Evolutionary conservation across 805 yeast species (phyloP), one percentile per base, ranked within the genome.

Genomic region (Peterozyma toletana): DNA sequence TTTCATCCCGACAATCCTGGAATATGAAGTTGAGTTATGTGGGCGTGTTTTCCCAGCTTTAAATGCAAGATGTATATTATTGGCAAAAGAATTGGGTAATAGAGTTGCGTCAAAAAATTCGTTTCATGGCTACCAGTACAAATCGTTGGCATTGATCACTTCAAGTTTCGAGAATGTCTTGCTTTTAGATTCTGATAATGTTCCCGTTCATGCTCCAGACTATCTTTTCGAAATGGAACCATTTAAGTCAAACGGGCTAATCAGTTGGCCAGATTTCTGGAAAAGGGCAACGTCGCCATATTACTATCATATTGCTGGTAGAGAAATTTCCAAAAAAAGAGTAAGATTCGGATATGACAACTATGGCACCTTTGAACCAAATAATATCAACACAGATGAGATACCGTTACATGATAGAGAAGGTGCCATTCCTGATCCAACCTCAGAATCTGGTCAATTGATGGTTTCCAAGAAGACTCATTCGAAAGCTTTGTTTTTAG

Each of bases 21-120:
- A 85, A 54, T 85, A 78, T 54, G 93, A 86, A 54, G 71, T 77
- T 33, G 84, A 81, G 45, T 70, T 80, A 42, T 88, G 96, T 62
- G 78, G 75, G 17, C 63, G 64, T 9, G 67, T 83, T 2, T 67
- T 86, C 51, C 89, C 91, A 0, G 53, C 57, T 16, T 60, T 81
- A 45, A 74, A 79, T 47, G 91, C 83, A 3, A 71, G 70, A 50
- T 87, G 96, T 68, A 75, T 84, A 13, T 70, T 78, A 42, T 64
- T 86, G 62, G 70, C 73, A 14, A 78, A 80, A 44, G 73, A 80
- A 13, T 68, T 83, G 46, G 90, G 91, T 4, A 57, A 67, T 15
- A 67, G 67, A 6, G 71, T 78, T 9, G 60, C 77, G 52, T 53
- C 62, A 27, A 60, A 63, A 42, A 73, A 78, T 38, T 67, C 69